Evolutionary conservation across 2,329 filamentous ascomycete species (phyloP), one percentile per base, ranked within the genome.

Genomic region (Xylariales sp.): DNA sequence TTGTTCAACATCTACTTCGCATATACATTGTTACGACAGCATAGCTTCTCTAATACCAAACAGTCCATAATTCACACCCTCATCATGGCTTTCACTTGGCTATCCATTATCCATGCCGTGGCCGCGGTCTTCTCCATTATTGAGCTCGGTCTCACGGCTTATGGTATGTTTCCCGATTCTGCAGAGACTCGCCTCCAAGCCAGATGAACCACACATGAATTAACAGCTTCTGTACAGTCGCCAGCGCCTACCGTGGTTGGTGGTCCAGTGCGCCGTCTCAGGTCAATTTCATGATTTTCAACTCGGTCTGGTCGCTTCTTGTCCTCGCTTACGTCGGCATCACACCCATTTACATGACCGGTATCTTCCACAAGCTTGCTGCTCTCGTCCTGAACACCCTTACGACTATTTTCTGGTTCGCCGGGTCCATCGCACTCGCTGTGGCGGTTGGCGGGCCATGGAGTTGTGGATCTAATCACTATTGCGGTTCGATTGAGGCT

Each of bases 401-500:
- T 18, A 93, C 87, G 8, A 82, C 84, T 66, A 72, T 94, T 43
- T 94, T 94, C 70, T 95, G 89, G 89, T 93, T 96, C 57, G 82
- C 84, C 1, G 88, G 88, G 5, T 85, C 88, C 54, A 82, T 94
- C 50, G 87, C 88, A 0, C 64, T 90, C 9, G 88, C 84, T 0
- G 82, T 80, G 15, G 71, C 71, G 42, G 64, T 88, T 43, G 76
- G 76, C 40, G 71, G 76, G 12, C 66, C 77, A 0, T 24, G 28
- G 16, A 63, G 58, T 7, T 82, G 79, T 56, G 70, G 66, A 31
- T 66, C 63, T 36, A 68, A 70, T 31, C 66, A 62, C 14, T 70
- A 68, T 12, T 90, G 86, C 61, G 69, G 70, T 32, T 67, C 75
- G 9, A 65, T 75, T 7, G 78, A 85, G 63, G 82, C 82, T 4